phyloP scores from a whole-genome alignment of 176 grass and related monocot genomes.

The Luzula sylvatica region DNA sequence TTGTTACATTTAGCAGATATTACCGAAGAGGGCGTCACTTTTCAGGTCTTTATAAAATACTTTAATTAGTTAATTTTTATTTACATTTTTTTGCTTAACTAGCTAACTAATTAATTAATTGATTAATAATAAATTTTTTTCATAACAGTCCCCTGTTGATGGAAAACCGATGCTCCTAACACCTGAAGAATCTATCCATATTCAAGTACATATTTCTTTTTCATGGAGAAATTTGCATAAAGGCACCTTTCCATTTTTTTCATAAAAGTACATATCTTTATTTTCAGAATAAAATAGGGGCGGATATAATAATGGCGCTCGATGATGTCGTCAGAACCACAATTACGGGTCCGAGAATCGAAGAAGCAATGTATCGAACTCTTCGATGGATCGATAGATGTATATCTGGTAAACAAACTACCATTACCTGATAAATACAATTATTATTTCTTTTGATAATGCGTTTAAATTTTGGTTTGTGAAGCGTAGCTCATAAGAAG shows the following conservation, averaged over 20 bases:
- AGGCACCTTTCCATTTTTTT: no score
- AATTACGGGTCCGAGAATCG: constrained; percentile 92
- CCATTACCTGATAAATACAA: neutral
- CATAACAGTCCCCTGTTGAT: constrained; percentile 83
- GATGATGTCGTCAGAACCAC: constrained; percentile 98
- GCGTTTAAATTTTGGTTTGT: constrained; percentile 24
- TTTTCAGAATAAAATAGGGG: constrained; percentile 89
- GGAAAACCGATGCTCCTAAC: constrained; percentile 94
- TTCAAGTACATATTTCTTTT: constrained; percentile 46
- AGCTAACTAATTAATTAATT: neutral
- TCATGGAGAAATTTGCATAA: neutral
- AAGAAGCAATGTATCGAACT: constrained; percentile 97
- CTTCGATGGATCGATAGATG: constrained; percentile 99
- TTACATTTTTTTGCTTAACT: neutral
- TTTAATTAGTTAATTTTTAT: neutral
- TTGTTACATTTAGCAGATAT: constrained; percentile 98
- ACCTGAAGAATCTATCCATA: constrained; percentile 90
- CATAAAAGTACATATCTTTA: no score
- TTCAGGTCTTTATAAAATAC: constrained; percentile 52
- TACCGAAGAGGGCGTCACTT: constrained; percentile 92
- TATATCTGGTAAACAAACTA: constrained; percentile 66
- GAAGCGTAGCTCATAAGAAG: constrained; percentile 86
- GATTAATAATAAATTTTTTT: neutral
- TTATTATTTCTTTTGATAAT: constrained; percentile 1
- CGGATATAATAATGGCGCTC: constrained; percentile 99